Evolutionary conservation across 352 stramenopile species (phyloP), one percentile per base, ranked within the genome.

Genomic region (Phytophthora pini): DNA sequence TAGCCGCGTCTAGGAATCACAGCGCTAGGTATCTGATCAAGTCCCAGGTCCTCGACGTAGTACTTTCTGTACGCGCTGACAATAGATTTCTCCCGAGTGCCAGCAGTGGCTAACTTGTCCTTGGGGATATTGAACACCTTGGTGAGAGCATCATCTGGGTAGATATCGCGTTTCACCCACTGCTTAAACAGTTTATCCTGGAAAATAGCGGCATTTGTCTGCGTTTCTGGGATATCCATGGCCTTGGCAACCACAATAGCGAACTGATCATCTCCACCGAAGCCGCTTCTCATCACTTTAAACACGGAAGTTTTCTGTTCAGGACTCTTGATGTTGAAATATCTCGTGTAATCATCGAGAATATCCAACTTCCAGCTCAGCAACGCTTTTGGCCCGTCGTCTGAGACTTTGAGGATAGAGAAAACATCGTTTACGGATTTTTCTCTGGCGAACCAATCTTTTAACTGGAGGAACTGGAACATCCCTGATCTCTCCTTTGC

Each of bases 1-100:
- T 20, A 43, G 6, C 13, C 54, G 74, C 56, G 79, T 26, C 41
- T 47, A 15, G 41, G 41, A 22, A 31, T 47, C 22, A 47, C 20
- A 15, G n/a, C 5, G 20, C 41, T 29, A 15, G 41, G 20, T 49
- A 49, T 49, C 17, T 34, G 43, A 34, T 47, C 20, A 26, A 47
- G 41, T 4, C 41, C 41, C 6, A 47, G 9, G 5, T 47, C 20
- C 5, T 47, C 41, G 7, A 27, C 5, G 17, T 47, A 47, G 41
- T 26, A 47, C 11, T 27, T 47, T 22, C 11, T 47, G 41, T 47
- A 47, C 41, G 11, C 41, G 20, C 41, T 31, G n/a, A 27, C 41
- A 15, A 47, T 47, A 12, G 41, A 47, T 26, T 47, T 47, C 31
- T 47, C n/a, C 10, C 41, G 41, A 47, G 41, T 12, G 4, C 41